These are phyloP conservation scores for Malassezia vespertilionis DNA, from an alignment of 1,284 basidiomycete genomes.

Conservation along the genomic window DNA sequence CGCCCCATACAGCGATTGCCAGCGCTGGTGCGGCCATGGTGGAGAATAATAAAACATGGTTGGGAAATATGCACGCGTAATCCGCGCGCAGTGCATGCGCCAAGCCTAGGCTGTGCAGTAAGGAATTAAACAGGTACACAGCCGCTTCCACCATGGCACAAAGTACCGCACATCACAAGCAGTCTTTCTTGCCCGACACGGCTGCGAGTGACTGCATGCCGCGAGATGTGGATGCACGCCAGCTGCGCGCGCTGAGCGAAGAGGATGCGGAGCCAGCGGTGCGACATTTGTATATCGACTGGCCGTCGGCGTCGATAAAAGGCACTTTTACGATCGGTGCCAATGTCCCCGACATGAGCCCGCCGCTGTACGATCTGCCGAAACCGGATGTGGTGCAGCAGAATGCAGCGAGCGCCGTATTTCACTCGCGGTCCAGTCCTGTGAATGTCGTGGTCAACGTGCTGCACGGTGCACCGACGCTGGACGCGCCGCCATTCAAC, in stretches of 20 bases:
- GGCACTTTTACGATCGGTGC: conserved; percentile 28
- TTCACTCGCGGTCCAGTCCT: conserved; percentile 21
- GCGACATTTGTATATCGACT: conserved; percentile 32
- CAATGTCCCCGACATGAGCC: conserved; percentile 19
- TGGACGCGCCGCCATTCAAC: too few relatives aligned
- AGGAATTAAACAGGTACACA: too few relatives aligned
- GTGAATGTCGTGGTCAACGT: conserved; percentile 27
- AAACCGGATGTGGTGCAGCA: conserved; percentile 4
- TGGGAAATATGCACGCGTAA: too few relatives aligned
- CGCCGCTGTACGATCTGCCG: conserved; percentile 32
- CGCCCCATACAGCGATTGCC: conserved; percentile 14
- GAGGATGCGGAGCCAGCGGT: conserved; percentile 13
- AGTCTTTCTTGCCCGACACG: background rate
- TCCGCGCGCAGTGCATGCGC: too few relatives aligned
- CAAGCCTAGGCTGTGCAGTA: too few relatives aligned
- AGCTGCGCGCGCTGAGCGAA: background rate
- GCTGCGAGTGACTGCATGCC: conserved; percentile 5
- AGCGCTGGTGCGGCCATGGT: conserved; percentile 13
- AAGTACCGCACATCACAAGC: conserved; percentile 6
- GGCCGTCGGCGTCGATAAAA: conserved; percentile 32
- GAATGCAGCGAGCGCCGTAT: conserved; percentile 22
- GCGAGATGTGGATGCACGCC: background rate
- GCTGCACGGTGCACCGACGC: conserved; percentile 10
- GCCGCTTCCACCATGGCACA: background rate
- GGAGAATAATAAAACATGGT: too few relatives aligned